Conservation (phyloP, 129 eudicot species). For the Pulicaria dysenterica region DNA sequence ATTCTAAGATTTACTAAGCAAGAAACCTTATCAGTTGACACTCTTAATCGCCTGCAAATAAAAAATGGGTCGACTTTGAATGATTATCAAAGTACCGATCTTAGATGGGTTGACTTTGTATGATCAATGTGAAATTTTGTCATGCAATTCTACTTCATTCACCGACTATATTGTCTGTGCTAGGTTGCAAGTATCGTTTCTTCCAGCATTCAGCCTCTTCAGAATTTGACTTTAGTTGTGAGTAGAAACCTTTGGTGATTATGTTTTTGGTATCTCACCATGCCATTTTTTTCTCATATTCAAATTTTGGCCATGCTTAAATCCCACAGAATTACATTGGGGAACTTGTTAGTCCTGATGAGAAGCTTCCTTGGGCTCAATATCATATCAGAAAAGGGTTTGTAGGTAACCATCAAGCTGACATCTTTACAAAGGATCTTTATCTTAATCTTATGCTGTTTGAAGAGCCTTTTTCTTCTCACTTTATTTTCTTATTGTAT, state of each 20-base stretch:
- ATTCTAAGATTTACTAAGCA: background rate
- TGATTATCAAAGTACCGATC: background rate
- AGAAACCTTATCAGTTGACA: background rate
- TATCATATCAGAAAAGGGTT: slow-evolving; percentile 67
- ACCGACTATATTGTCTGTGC: slow-evolving; percentile 11
- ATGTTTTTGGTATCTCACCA: background rate
- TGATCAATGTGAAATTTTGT: background rate
- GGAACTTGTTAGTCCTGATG: slow-evolving; percentile 59
- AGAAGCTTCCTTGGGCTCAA: slow-evolving; percentile 66
- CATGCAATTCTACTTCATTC: too few species aligned
- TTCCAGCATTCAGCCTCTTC: slow-evolving; percentile 84
- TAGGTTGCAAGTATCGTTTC: slow-evolving; percentile 85
- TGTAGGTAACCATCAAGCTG: slow-evolving; percentile 40
- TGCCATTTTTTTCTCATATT: slow-evolving; percentile 2
- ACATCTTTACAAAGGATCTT: background rate
- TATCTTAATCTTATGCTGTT: slow-evolving; percentile 7
- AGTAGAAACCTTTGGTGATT: slow-evolving; percentile 23
- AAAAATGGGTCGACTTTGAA: background rate
- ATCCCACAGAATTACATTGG: slow-evolving; percentile 48
- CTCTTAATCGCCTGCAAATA: background rate
- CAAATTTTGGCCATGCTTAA: background rate
- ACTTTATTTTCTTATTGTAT: too few species aligned
- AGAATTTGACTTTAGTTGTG: slow-evolving; percentile 56
- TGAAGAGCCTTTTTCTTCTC: too few species aligned
- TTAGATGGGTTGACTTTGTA: slow-evolving; percentile 13